phyloP scores from a whole-genome alignment of 2,329 filamentous ascomycete species.

The Aspergillus pseudotamarii region DNA sequence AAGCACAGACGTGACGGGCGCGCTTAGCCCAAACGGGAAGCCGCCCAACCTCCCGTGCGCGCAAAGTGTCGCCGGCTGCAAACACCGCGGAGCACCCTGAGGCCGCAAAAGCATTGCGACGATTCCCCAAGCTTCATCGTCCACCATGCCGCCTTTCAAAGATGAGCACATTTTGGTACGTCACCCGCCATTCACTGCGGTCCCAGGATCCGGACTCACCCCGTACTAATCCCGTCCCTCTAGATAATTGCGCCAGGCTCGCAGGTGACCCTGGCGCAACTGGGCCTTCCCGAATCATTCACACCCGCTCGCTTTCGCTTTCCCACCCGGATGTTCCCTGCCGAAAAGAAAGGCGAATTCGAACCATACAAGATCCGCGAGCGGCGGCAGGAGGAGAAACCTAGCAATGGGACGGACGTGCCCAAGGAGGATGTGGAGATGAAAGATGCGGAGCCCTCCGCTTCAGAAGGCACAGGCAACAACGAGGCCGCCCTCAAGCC shows the following conservation, averaged over 20 bases:
- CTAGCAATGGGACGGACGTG: constrained; percentile 31
- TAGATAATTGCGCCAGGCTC: constrained; percentile 68
- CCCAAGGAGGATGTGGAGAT: constrained; percentile 48
- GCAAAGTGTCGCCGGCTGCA: constrained; percentile 23
- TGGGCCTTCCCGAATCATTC: constrained; percentile 86
- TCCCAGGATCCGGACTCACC: neutral
- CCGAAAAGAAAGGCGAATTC: constrained; percentile 74
- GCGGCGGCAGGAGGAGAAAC: constrained; percentile 34
- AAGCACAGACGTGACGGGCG: constrained; percentile 1
- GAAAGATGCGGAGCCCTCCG: constrained; percentile 43
- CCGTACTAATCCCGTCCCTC: constrained; percentile 12
- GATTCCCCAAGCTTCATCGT: constrained; percentile 16
- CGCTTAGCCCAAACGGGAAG: constrained; percentile 29
- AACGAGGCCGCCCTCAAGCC: constrained; percentile 19
- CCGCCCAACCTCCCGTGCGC: constrained; percentile 23
- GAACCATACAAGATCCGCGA: constrained; percentile 80
- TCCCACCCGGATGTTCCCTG: constrained; percentile 89
- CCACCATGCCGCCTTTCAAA: constrained; percentile 54
- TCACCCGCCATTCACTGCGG: constrained; percentile 4
- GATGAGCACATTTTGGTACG: constrained; percentile 56
- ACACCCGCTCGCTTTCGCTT: constrained; percentile 86
- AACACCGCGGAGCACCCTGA: constrained; percentile 21
- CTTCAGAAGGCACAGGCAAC: constrained; percentile 21
- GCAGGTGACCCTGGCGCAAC: constrained; percentile 85
- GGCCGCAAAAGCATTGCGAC: constrained; percentile 21